Base-by-base conservation (phyloP, 257 asterid species). In the Gynochthodes officinalis region DNA sequence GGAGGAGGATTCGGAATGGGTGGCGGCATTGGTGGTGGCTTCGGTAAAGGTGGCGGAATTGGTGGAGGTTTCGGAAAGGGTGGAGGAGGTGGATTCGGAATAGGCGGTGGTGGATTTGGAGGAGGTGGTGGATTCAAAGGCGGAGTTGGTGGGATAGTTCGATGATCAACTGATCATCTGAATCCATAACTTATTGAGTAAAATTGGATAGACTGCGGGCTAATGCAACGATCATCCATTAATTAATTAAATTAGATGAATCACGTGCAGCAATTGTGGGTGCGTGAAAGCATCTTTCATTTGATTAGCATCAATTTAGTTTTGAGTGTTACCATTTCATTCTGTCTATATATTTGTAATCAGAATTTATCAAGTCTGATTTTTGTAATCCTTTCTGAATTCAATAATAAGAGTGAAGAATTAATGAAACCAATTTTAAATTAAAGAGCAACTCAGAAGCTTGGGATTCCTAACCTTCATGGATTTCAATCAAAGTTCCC, bases 1-100 rank as follows among this genome's bases (percentile, higher is more conserved):
- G 78, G 67, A 4, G 78, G 67, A 1, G 77, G 59, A 1, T 1
- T 54, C 15, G 48, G 43, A 16, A 64, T 5, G 13, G 78, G 59
- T 7, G 48, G 35, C 2, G 77, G 78, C 2, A 5, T 35, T 2
- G 67, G 72, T 0, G 70, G 50, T 2, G 62, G 63, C 23, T 7
- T 25, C 5, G 63, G 35, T 25, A 37, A 37, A 1, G 59, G 70
- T 0, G 54, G 28, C 0, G 67, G 59, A 4, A 33, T 6, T 15
- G 75, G 66, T 21, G 54, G n/a, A n/a, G 66, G 46, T 8, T n/a
- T 52, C 0, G 65, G 65, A 28, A 65, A 48, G 0, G 71, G 70
- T 0, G 1, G 32, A 0, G 46, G 57, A 3, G 55, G 42, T 1
- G 67, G 44, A 0, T 14, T 10, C n/a, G 63, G 70, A 8, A 58